Evolutionary conservation across 768 basidiomycete genomes (phyloP).

Genomic region (Collybia sordida): DNA sequence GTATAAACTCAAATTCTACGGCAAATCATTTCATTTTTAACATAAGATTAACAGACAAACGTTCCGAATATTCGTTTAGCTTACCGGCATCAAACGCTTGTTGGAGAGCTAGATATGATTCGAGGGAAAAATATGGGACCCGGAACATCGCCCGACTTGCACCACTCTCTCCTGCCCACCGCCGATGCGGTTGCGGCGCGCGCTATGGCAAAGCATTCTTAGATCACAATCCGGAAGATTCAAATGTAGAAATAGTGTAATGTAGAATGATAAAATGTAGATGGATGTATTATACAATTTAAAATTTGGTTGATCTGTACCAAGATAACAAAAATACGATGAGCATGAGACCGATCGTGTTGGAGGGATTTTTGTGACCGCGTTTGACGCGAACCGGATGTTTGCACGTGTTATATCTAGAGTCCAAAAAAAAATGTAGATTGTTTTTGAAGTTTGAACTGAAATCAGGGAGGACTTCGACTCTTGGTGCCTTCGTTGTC

Average conservation of each 20-base stretch:
- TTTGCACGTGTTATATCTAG: constrained; percentile 12
- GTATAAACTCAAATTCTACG: constrained; percentile 32
- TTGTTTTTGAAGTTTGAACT: too few relatives aligned
- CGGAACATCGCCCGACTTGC: constrained; percentile 13
- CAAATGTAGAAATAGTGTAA: too few relatives aligned
- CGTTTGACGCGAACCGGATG: background rate
- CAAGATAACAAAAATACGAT: too few relatives aligned
- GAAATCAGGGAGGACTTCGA: too few relatives aligned
- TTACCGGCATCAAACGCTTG: constrained; percentile 88
- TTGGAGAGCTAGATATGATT: constrained; percentile 82
- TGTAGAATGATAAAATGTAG: background rate
- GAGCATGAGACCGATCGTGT: too few relatives aligned
- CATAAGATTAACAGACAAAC: constrained; percentile 68
- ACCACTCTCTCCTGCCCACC: constrained; percentile 26
- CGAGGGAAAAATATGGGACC: constrained; percentile 22
- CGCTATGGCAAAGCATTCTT: constrained; percentile 29
- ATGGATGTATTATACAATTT: background rate
- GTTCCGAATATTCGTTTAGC: constrained; percentile 89
- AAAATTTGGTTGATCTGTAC: too few relatives aligned
- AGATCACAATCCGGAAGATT: background rate
- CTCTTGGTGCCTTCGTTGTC: too few relatives aligned
- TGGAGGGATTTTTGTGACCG: too few relatives aligned
- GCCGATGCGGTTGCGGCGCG: constrained; percentile 35
- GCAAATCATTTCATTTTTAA: background rate
- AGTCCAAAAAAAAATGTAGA: constrained; percentile 15